These are phyloP conservation scores for Aegilops bicornis DNA, from an alignment of 176 grass and related monocot genomes.

Conservation along the genomic window DNA sequence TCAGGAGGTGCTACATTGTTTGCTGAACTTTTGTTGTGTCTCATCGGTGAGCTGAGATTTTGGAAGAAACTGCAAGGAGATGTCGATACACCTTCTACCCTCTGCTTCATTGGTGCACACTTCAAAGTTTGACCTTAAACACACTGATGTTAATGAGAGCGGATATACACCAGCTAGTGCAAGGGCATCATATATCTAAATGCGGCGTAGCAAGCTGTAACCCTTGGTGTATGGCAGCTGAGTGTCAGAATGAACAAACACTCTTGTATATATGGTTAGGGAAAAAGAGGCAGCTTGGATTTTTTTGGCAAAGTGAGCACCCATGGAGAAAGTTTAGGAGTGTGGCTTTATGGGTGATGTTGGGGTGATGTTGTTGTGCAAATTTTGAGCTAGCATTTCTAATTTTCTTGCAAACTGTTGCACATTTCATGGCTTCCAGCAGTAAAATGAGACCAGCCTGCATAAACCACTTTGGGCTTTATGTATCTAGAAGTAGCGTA, in stretches of 20 bases:
- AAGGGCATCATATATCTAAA: neutral
- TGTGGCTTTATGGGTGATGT: too few relatives aligned
- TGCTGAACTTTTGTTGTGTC: neutral
- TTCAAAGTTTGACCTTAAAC: neutral
- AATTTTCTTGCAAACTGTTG: too few relatives aligned
- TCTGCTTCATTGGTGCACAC: neutral
- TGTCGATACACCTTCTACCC: neutral
- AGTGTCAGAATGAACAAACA: neutral
- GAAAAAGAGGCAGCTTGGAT: neutral
- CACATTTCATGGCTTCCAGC: too few relatives aligned
- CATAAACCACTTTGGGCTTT: too few relatives aligned
- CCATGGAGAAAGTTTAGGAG: too few relatives aligned
- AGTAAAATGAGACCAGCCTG: too few relatives aligned
- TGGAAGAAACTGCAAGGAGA: neutral
- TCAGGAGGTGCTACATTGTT: neutral
- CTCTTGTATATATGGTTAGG: neutral
- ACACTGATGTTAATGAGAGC: neutral
- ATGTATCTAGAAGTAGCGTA: too few relatives aligned
- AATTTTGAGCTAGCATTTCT: neutral
- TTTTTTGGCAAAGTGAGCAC: too few relatives aligned
- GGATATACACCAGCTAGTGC: neutral
- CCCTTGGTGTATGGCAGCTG: neutral
- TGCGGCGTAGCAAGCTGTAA: neutral
- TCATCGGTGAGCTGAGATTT: neutral
- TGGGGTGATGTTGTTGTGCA: too few relatives aligned